Conservation (phyloP, 768 basidiomycete genomes). For the Suillus sp. region DNA sequence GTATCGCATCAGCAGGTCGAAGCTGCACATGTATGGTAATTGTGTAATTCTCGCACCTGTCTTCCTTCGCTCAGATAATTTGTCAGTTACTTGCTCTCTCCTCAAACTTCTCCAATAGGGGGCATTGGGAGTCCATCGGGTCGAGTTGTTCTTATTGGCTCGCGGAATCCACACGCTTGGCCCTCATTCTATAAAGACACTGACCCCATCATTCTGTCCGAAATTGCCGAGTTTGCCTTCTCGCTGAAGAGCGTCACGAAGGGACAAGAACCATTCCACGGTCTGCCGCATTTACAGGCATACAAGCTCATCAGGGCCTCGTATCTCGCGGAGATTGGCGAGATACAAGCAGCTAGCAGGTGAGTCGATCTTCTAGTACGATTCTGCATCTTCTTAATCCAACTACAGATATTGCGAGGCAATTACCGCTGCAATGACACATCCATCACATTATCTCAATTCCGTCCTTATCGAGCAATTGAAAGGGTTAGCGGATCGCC, state of each 20-base stretch:
- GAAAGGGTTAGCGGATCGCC: conserved; percentile 75
- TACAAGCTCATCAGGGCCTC: conserved; percentile 83
- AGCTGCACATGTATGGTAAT: conserved; percentile 92
- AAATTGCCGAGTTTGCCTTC: conserved; percentile 89
- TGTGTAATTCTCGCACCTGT: conserved; percentile 14
- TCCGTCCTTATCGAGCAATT: conserved; percentile 70
- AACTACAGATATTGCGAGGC: conserved; percentile 90
- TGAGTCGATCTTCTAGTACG: conserved; percentile 30
- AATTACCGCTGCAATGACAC: conserved; percentile 65
- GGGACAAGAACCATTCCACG: conserved; percentile 84
- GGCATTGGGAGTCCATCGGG: conserved; percentile 67
- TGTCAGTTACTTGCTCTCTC: conserved; percentile 81
- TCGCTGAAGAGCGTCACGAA: conserved; percentile 72
- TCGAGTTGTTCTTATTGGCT: conserved; percentile 75
- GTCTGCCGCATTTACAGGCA: conserved; percentile 84
- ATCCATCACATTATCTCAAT: conserved; percentile 68
- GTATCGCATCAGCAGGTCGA: conserved; percentile 69
- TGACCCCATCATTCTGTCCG: conserved; percentile 82
- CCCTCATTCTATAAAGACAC: conserved; percentile 62
- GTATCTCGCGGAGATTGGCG: conserved; percentile 78
- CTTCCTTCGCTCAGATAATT: conserved; percentile 12
- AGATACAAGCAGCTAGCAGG: conserved; percentile 76
- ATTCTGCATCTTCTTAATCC: conserved; percentile 17
- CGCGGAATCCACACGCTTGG: conserved; percentile 52
- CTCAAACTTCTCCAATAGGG: conserved; percentile 73